These are phyloP conservation scores for Erodium texanum DNA, from an alignment of 441 rosid species.

Conservation along the genomic window DNA sequence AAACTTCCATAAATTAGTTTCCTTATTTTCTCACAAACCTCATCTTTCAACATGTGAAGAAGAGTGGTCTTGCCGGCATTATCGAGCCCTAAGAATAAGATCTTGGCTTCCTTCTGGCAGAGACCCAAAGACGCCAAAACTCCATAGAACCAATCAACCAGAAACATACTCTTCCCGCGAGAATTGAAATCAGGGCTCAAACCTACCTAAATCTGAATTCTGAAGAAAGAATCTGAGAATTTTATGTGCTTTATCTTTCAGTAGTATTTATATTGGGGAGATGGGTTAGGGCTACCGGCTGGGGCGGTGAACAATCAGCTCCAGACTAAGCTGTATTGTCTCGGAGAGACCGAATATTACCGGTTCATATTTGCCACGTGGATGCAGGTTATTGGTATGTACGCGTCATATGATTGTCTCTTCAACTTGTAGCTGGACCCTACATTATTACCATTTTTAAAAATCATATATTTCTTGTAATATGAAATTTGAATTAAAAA, in stretches of 20 bases:
- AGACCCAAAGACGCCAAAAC: slow-evolving; percentile 18
- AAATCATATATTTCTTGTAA: too few species aligned
- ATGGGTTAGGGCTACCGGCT: slow-evolving; percentile 1
- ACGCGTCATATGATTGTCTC: slow-evolving; percentile 1
- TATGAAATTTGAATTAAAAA: too few species aligned
- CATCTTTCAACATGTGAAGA: slow-evolving; percentile 21
- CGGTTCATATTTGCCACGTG: neutral
- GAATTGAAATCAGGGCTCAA: neutral
- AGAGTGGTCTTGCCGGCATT: slow-evolving; percentile 22
- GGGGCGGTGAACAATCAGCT: neutral
- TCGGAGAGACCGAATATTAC: neutral
- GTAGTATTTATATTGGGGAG: neutral
- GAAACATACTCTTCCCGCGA: slow-evolving; percentile 10
- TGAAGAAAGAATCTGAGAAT: neutral
- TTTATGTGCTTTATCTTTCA: too few species aligned
- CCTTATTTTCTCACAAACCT: neutral
- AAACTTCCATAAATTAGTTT: neutral
- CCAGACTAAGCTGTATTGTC: neutral
- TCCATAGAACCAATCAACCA: slow-evolving; percentile 21
- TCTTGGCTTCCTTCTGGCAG: slow-evolving; percentile 20
- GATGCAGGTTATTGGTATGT: neutral
- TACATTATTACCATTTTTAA: too few species aligned
- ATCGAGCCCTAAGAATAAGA: slow-evolving; percentile 20
- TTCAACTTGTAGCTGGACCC: too few species aligned
- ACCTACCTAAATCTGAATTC: neutral